A percentile compares a stretch with the other conserved stretches of the same genome.
These are phyloP conservation scores for Baorangia bicolor DNA, from an alignment of 768 basidiomycete species.

Conservation along the genomic window DNA sequence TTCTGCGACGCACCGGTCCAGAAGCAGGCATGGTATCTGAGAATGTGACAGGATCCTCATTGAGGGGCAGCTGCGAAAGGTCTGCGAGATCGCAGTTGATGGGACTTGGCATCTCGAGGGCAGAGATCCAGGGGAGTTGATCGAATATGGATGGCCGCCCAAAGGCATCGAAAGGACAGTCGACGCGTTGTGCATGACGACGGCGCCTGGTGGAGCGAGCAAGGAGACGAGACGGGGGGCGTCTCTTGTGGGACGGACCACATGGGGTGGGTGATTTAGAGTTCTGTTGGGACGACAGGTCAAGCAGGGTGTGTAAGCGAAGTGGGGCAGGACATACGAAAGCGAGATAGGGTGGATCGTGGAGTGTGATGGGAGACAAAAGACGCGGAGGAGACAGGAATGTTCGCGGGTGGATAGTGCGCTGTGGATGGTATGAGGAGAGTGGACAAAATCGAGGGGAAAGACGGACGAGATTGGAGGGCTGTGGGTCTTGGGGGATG, in stretches of 20 bases:
- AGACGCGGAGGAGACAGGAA: conserved; percentile 34
- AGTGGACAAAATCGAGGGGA: neutral
- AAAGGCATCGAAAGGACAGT: conserved; percentile 39
- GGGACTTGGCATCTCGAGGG: conserved; percentile 49
- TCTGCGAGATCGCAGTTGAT: conserved; percentile 60
- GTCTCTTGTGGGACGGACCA: conserved; percentile 38
- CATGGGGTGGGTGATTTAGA: conserved; percentile 41
- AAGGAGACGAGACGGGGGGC: conserved; percentile 31
- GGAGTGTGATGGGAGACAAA: conserved; percentile 39
- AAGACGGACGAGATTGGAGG: conserved; percentile 1
- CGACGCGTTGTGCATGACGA: conserved; percentile 41
- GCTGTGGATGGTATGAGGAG: conserved; percentile 20
- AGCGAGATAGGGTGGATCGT: conserved; percentile 26
- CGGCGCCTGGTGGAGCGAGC: conserved; percentile 42
- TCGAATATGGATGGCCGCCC: conserved; percentile 47
- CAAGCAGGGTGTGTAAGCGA: neutral
- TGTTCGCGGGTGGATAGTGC: conserved; percentile 18
- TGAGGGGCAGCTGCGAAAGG: conserved; percentile 54
- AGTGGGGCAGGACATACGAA: conserved; percentile 14
- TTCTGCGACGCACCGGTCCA: conserved; percentile 62
- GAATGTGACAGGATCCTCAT: conserved; percentile 22
- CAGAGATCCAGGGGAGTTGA: conserved; percentile 65
- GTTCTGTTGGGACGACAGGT: conserved; percentile 29
- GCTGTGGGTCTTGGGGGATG: conserved; percentile 2
- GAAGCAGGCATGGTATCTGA: conserved; percentile 27